Evolutionary conservation across 192 early-diverging fungal species (phyloP), one percentile per base, ranked within the genome.

Genomic region (Anaeromyces robustus): DNA sequence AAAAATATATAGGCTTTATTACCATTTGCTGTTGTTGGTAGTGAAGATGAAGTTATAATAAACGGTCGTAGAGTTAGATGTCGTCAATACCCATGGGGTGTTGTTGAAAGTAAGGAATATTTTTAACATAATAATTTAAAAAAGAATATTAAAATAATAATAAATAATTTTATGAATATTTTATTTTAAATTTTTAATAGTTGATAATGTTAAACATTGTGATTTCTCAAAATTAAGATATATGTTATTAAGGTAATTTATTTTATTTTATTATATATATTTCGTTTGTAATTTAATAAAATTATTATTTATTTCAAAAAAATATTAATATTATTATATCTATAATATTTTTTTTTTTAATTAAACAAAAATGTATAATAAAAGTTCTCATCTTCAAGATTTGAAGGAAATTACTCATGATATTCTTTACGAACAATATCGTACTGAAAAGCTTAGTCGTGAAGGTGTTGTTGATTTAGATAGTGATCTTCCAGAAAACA

Each of bases 311-410:
- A 12, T 41, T 28, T 16, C n/a, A n/a, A n/a, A n/a, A n/a, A n/a
- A n/a, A n/a, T n/a, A n/a, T n/a, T n/a, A n/a, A n/a, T n/a, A n/a
- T n/a, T n/a, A n/a, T n/a, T n/a, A n/a, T n/a, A n/a, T n/a, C n/a
- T n/a, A n/a, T n/a, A 7, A 77, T 77, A 29, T 79, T 83, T 18
- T n/a, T 16, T 39, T 59, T 80, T 68, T n/a, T 30, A 13, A 30
- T 29, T 79, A 29, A 77, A 14, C 1, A 14, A 39, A 14, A 39
- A 39, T 43, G 78, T 1, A n/a, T 41, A 29, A 41, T 68, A 19
- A 29, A 78, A 96, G 96, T 88, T 97, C 96, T 81, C 98, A 99
- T 80, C 85, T 91, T 81, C 88, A 90, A 78, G 89, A 90, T 78
- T 82, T 91, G 31, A 91, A 91, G 81, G 90, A 91, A 79, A 91